Base-by-base conservation (phyloP, 257 asterid species). In the Eustoma russellianum region DNA sequence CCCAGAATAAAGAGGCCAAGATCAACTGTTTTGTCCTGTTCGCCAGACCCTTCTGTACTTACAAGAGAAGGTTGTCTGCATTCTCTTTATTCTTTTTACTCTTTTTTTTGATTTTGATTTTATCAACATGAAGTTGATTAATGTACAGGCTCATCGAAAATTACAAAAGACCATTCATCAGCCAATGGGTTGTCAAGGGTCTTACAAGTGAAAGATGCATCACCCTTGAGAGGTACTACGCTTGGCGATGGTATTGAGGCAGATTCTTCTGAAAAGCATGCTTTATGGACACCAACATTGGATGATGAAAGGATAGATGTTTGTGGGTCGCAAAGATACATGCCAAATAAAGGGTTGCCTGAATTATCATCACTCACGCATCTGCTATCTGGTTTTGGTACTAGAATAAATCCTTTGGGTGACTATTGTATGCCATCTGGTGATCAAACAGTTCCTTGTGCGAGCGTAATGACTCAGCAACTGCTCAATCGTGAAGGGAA, bases 181-280 rank as follows among this genome's bases (percentile, higher is more conserved):
- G 69, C 78, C 51, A 66, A 50, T 68, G 95, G 86, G 69, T 70
- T 77, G 68, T 64, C 84, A 60, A 79, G 95, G 95, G 92, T 83
- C 86, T 82, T 91, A 79, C 98, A 82, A 81, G 92, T 94, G 80
- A 95, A 91, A 83, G 98, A 91, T 74, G 62, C 67, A 34, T 70
- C 80, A 77, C 76, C 92, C 89, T 77, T 84, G 83, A 74, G 94
- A 77, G 83, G 86, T 46, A n/a, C n/a, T n/a, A 51, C 82, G 48
- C 64, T 79, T 69, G 74, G 75, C 0, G 96, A 87, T 70, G 71
- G 69, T 69, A 76, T 69, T 10, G 90, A 88, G 55, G 74, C 83
- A 9, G 86, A 85, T n/a, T 73, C 91, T 60, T 61, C 80, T 38
- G 94, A 82, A 52, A 91, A 80, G 81, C 83, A 79, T 38, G 65